Conservation (phyloP, 2,329 filamentous ascomycete genomes). For the Ceratocystis colombiana region DNA sequence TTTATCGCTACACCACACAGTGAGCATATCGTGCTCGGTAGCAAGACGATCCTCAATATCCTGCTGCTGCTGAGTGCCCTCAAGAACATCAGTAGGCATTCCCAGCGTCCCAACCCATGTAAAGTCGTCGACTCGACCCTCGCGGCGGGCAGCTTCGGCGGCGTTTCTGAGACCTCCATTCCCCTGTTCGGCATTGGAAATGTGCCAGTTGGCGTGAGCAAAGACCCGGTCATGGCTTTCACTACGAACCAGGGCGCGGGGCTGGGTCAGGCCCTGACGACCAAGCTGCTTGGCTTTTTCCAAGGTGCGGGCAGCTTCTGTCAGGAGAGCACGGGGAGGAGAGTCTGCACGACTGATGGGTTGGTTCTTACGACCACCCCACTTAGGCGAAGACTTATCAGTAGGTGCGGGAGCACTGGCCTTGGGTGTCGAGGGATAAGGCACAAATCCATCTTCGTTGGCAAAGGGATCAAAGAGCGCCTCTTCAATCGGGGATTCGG, state of each 20-base stretch:
- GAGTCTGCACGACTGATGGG: constrained; percentile 65
- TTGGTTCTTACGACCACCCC: constrained; percentile 67
- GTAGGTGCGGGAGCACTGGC: constrained; percentile 50
- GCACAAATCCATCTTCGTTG: constrained; percentile 49
- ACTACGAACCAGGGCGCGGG: constrained; percentile 43
- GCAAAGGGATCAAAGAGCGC: constrained; percentile 42
- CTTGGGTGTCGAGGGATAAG: constrained; percentile 36
- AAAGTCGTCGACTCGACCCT: constrained; percentile 60
- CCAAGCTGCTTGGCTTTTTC: constrained; percentile 46
- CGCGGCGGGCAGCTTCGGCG: constrained; percentile 63
- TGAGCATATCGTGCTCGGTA: constrained; percentile 70
- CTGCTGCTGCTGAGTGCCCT: constrained; percentile 61
- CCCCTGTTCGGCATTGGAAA: constrained; percentile 78
- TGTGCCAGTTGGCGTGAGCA: constrained; percentile 68
- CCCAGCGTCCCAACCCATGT: constrained; percentile 89
- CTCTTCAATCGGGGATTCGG: constrained; percentile 46
- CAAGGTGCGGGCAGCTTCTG: constrained; percentile 53
- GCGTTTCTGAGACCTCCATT: constrained; percentile 89
- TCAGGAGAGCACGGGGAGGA: constrained; percentile 63
- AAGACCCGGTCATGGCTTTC: constrained; percentile 61
- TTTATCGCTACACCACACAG: constrained; percentile 78
- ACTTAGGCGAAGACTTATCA: constrained; percentile 65
- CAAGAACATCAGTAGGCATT: constrained; percentile 82
- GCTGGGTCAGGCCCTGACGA: constrained; percentile 49
- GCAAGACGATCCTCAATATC: constrained; percentile 76